phyloP scores from a whole-genome alignment of 495 filamentous ascomycete species.

The Oidiodendron maius region DNA sequence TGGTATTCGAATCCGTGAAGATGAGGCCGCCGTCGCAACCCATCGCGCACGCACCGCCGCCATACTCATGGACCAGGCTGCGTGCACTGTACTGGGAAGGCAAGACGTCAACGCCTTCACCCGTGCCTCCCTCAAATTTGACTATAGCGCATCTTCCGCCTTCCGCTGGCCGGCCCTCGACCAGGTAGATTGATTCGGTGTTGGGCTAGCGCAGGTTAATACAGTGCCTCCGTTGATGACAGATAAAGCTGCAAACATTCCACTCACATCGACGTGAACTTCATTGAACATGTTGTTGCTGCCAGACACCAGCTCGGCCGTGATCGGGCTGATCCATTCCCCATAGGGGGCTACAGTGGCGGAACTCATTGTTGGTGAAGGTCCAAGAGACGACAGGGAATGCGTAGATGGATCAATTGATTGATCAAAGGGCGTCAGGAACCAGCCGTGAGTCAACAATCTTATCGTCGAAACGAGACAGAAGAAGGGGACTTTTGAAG shows the following conservation, averaged over 20 bases:
- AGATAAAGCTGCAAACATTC: neutral
- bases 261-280: neutral
- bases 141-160: slow-evolving; percentile 34
- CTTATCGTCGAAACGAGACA: too few relatives aligned
- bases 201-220: slow-evolving; percentile 9
- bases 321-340: neutral
- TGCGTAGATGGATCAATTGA: too few relatives aligned
- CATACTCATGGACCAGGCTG: slow-evolving; percentile 40
- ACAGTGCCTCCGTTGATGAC: neutral
- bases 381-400: too few relatives aligned
- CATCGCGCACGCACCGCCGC: slow-evolving; percentile 28
- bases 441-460: too few relatives aligned
- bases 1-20: slow-evolving; percentile 32
- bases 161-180: slow-evolving; percentile 32
- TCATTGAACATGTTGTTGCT: neutral
- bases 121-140: slow-evolving; percentile 22
- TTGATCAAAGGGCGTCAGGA: too few relatives aligned
- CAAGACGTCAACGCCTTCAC: slow-evolving; percentile 30
- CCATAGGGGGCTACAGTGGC: neutral
- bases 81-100: slow-evolving; percentile 33
- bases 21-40: slow-evolving; percentile 32
- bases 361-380: neutral
- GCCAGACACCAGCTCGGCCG: neutral
- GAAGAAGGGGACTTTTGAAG: too few relatives aligned
- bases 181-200: slow-evolving; percentile 32